Evolutionary conservation across 2,329 filamentous ascomycete species (phyloP), one percentile per base, ranked within the genome.

Genomic region (Paecilomyces niveus): DNA sequence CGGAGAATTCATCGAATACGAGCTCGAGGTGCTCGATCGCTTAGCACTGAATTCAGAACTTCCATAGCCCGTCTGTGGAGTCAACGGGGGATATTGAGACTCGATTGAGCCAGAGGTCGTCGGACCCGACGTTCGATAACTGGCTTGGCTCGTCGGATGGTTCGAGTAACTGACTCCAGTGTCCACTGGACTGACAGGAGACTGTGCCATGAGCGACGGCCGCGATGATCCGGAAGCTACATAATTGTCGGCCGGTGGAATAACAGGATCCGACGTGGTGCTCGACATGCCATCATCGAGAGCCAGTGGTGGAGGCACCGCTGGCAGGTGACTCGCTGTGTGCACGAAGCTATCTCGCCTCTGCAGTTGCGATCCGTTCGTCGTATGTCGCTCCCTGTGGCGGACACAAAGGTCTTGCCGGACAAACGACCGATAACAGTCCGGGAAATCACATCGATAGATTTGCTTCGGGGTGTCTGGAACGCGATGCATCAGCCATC

Each of bases 381-480:
- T 89, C 11, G 86, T 89, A 74, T 93, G 90, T 51, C 90, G 85
- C 71, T 93, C 89, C 70, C 87, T 84, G 74, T 94, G 90, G 50
- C 90, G 87, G 69, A 94, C 89, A 70, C 94, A 92, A 59, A 99
- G 81, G 73, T 99, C 94, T 64, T 95, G 90, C 62, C 94, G 87
- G 59, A 97, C 93, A 76, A 97, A 99, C 32, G 89, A 88, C 55
- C 93, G 88, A 61, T 87, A 85, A 74, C 94, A 99, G 69, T 92
- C 91, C 21, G 90, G 90, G 68, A 92, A 96, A 70, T 95, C 90
- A 79, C 94, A 97, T 69, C 86, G 85, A 72, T 96, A 97, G 57
- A 96, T 96, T 71, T 95, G 90, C 76, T 97, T 97, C 18, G 93
- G 93, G 58, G 90, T 89, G 76, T 97, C 89, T 91, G 67, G 56